Conservation (phyloP, 371 early-diverging fungal genomes). For the Actinomortierella ambigua region DNA sequence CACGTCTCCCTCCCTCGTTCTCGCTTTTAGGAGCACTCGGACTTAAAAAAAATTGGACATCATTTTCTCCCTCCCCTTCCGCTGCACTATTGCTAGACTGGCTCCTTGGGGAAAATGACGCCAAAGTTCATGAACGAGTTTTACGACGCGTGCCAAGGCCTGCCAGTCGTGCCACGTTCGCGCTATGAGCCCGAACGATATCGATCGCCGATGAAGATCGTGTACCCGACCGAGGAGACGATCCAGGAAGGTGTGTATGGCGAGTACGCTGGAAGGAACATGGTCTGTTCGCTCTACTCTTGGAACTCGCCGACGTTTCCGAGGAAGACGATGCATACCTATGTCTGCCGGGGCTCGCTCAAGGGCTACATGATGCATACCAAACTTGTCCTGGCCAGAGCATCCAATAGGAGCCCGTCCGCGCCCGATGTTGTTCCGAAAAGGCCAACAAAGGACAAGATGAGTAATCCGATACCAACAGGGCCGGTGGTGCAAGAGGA, state of each 20-base stretch:
- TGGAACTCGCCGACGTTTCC: constrained; percentile 22
- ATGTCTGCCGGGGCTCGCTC: constrained; percentile 17
- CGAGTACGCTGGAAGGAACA: constrained; percentile 21
- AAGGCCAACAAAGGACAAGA: too few species aligned
- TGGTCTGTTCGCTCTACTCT: constrained; percentile 15
- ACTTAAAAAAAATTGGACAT: background rate
- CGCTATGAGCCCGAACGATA: constrained; percentile 9
- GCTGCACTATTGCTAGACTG: constrained; percentile 9
- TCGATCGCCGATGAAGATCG: constrained; percentile 26
- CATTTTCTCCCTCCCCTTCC: background rate
- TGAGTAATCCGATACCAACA: too few species aligned
- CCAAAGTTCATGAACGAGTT: constrained; percentile 16
- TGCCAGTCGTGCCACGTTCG: constrained; percentile 3
- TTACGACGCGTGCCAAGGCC: constrained; percentile 12
- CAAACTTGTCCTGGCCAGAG: constrained; percentile 8
- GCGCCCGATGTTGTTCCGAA: too few species aligned
- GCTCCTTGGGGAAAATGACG: constrained; percentile 21
- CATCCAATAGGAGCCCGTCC: background rate
- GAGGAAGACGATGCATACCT: constrained; percentile 20
- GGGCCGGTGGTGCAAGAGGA: too few species aligned
- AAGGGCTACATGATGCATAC: constrained; percentile 37
- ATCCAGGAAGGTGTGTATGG: constrained; percentile 12
- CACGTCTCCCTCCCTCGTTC: too few species aligned
- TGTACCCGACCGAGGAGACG: constrained; percentile 32
- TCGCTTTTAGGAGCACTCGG: background rate